Evolutionary conservation across 345 rosid species (phyloP).

Genomic region (Salix udensis): DNA sequence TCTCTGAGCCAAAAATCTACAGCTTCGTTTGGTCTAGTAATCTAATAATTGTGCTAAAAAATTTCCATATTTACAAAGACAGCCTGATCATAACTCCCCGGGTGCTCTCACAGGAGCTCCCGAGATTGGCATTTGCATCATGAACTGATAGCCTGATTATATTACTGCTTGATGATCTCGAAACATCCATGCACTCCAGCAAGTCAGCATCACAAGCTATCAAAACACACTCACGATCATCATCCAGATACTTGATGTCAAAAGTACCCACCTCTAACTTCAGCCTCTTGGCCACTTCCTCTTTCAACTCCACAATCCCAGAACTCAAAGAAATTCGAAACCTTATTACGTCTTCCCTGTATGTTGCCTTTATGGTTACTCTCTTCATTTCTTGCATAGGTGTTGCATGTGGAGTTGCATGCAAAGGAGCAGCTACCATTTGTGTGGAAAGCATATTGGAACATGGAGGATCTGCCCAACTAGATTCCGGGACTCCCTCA

Average conservation of each 20-base stretch:
- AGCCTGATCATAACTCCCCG: slow-evolving; percentile 36
- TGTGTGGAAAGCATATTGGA: slow-evolving; percentile 21
- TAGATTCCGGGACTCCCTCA: slow-evolving; percentile 50
- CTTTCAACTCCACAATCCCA: slow-evolving; percentile 59
- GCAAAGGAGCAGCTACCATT: slow-evolving; percentile 23
- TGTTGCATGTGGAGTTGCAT: slow-evolving; percentile 24
- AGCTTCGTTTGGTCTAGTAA: slow-evolving; percentile 14
- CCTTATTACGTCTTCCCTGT: slow-evolving; percentile 74
- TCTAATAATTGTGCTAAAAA: slow-evolving; percentile 21
- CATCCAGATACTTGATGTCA: slow-evolving; percentile 77
- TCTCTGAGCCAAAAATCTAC: slow-evolving; percentile 23
- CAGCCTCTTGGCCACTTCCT: slow-evolving; percentile 82
- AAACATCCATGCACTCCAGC: slow-evolving; percentile 70
- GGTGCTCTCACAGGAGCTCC: slow-evolving; percentile 91
- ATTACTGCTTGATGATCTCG: slow-evolving; percentile 56
- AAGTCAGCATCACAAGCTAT: slow-evolving; percentile 79
- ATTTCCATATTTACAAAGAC: slow-evolving; percentile 15
- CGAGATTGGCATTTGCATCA: slow-evolving; percentile 54
- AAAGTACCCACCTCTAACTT: slow-evolving; percentile 70
- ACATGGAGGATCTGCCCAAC: slow-evolving; percentile 39
- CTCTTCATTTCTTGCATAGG: slow-evolving; percentile 37
- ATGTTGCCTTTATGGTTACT: slow-evolving; percentile 70
- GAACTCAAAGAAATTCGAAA: slow-evolving; percentile 56
- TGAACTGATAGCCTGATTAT: slow-evolving; percentile 64
- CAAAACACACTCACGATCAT: slow-evolving; percentile 79